These are phyloP conservation scores for Solanum chaucha DNA, from an alignment of 257 asterid genomes.

Conservation along the genomic window DNA sequence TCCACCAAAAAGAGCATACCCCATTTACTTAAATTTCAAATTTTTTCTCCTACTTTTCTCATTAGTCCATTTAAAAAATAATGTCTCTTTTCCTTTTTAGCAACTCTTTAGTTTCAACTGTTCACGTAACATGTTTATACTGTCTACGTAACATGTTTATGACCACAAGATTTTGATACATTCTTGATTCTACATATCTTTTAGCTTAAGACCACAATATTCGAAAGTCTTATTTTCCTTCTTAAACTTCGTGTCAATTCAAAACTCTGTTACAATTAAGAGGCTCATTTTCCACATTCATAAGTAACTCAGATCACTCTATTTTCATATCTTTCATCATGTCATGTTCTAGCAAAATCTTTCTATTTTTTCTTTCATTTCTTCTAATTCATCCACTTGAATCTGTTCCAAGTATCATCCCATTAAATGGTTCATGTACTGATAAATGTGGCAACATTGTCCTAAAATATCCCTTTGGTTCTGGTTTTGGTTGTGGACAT, in stretches of 20 bases:
- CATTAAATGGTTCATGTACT: conserved; percentile 32
- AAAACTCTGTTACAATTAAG: neutral
- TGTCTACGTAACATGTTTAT: neutral
- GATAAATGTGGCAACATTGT: conserved; percentile 37
- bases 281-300: neutral
- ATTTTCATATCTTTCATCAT: neutral
- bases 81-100: neutral
- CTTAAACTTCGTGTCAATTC: neutral
- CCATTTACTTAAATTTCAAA: neutral
- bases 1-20: conserved; percentile 15
- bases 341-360: conserved; percentile 4
- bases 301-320: neutral
- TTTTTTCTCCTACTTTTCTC: too few relatives aligned
- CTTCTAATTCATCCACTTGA: conserved; percentile 12
- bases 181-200: neutral
- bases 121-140: too few relatives aligned
- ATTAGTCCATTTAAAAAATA: too few relatives aligned
- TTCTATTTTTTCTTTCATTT: conserved; percentile 1
- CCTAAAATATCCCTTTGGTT: conserved; percentile 53
- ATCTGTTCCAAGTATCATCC: conserved; percentile 36
- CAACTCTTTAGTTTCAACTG: neutral
- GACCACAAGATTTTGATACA: neutral
- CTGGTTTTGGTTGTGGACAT: conserved; percentile 54
- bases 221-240: neutral
- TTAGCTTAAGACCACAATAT: neutral